Percentiles rank a stretch among this genome's conserved stretches.
phyloP scores from a whole-genome alignment of 2,329 filamentous ascomycete genomes.

The Aureobasidium sp. region DNA sequence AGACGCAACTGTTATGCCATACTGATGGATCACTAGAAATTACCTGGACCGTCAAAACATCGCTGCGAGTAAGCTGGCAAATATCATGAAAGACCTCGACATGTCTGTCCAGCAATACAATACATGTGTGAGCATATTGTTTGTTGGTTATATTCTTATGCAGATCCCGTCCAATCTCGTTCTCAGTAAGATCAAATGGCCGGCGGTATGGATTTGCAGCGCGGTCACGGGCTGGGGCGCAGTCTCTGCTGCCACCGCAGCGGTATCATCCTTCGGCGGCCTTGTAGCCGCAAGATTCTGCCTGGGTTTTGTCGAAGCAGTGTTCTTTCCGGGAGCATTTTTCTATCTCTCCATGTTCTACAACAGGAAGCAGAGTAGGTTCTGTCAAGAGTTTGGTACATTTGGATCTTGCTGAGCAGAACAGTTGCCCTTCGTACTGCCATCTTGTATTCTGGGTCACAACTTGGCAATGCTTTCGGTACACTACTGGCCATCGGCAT shows the following conservation, averaged over 20 bases:
- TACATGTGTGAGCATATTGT: constrained; percentile 38
- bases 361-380: constrained; percentile 39
- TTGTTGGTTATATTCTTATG: constrained; percentile 31
- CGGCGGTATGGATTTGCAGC: constrained; percentile 26
- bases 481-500: constrained; percentile 4
- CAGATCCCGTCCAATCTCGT: constrained; percentile 31
- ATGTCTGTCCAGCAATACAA: constrained; percentile 36
- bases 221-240: constrained; percentile 31
- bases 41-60: constrained; percentile 56
- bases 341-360: constrained; percentile 48
- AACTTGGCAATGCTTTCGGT: constrained; percentile 48
- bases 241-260: constrained; percentile 28
- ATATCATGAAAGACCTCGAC: constrained; percentile 40
- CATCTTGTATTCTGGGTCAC: constrained; percentile 46
- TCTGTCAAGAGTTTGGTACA: too few species aligned
- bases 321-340: constrained; percentile 37
- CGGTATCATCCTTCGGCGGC: constrained; percentile 29
- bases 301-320: constrained; percentile 39
- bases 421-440: constrained; percentile 41
- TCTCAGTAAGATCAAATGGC: constrained; percentile 30
- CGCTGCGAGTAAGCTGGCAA: constrained; percentile 55
- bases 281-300: constrained; percentile 33
- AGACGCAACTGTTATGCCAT: not conserved
- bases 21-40: constrained; percentile 36
- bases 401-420: not conserved